A percentile compares a stretch with the other conserved stretches of the same genome.
Conservation (phyloP, 1,284 basidiomycete genomes). For the Tetrapyrgos nigripes region DNA sequence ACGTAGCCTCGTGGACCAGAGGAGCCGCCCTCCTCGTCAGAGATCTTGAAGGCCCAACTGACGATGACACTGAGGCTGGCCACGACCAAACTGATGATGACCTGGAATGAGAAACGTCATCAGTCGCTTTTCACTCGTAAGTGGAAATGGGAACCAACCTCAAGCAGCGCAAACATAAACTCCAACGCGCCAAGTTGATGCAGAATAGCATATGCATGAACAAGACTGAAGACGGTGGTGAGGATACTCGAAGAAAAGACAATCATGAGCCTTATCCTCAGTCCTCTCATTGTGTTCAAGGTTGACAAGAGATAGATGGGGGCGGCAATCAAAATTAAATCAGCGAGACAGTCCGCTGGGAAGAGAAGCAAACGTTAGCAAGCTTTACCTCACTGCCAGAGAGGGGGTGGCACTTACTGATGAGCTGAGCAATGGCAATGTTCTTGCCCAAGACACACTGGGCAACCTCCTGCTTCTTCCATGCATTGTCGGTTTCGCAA, state of each 20-base stretch:
- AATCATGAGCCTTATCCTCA: not conserved
- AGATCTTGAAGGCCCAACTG: not conserved
- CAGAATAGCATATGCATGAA: not conserved
- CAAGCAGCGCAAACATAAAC: slow-evolving; percentile 3
- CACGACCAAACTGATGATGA: not conserved
- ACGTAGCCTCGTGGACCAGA: not conserved
- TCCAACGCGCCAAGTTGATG: not conserved
- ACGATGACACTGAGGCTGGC: not conserved
- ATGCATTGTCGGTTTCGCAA: not conserved
- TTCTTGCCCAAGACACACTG: not conserved
- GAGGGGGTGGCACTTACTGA: not conserved
- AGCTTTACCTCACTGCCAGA: not conserved
- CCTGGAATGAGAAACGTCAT: not conserved
- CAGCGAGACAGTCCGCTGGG: slow-evolving; percentile 3
- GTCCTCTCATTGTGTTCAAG: not conserved
- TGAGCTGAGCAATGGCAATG: not conserved
- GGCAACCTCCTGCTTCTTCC: not conserved
- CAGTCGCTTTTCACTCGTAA: not conserved
- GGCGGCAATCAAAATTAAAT: not conserved
- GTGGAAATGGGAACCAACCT: not conserved
- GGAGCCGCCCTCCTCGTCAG: not conserved
- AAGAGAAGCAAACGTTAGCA: not conserved
- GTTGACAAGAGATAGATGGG: not conserved
- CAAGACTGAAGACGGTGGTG: slow-evolving; percentile 1
- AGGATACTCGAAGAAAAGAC: not conserved